These are phyloP conservation scores for Coemansia sp. DNA, from an alignment of 192 early-diverging fungal genomes.

Conservation along the genomic window DNA sequence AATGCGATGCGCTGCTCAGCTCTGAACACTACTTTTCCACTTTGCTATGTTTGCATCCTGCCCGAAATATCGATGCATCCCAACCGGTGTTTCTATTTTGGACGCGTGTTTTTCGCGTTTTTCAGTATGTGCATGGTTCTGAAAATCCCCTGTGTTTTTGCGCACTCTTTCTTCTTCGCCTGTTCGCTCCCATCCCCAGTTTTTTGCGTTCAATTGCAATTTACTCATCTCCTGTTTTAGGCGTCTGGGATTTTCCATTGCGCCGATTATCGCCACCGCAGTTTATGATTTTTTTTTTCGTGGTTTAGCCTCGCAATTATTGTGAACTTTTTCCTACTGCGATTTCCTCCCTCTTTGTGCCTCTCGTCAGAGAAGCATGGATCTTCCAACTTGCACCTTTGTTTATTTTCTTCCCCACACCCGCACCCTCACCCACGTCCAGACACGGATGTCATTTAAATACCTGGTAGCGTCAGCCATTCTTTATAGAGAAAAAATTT, in stretches of 20 bases:
- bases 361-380: neutral
- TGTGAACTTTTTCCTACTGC: neutral
- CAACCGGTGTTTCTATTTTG: neutral
- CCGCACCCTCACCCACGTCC: neutral
- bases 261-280: neutral
- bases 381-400: neutral
- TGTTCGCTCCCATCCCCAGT: neutral
- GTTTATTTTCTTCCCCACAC: neutral
- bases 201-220: neutral
- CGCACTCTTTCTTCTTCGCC: neutral
- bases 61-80: neutral
- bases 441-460: neutral
- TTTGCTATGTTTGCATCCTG: neutral
- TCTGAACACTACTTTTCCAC: neutral
- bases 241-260: neutral
- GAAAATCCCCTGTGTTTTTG: conserved; percentile 1
- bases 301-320: conserved; percentile 5
- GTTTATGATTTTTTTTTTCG: neutral
- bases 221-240: conserved; percentile 4
- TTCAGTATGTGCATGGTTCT: neutral
- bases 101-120: conserved; percentile 10
- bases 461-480: neutral
- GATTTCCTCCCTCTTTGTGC: neutral
- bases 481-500: neutral
- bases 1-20: too few relatives aligned